Percentiles rank a stretch among this genome's conserved stretches.
phyloP scores from a whole-genome alignment of 192 early-diverging fungal species.

The Coemansia sp. region DNA sequence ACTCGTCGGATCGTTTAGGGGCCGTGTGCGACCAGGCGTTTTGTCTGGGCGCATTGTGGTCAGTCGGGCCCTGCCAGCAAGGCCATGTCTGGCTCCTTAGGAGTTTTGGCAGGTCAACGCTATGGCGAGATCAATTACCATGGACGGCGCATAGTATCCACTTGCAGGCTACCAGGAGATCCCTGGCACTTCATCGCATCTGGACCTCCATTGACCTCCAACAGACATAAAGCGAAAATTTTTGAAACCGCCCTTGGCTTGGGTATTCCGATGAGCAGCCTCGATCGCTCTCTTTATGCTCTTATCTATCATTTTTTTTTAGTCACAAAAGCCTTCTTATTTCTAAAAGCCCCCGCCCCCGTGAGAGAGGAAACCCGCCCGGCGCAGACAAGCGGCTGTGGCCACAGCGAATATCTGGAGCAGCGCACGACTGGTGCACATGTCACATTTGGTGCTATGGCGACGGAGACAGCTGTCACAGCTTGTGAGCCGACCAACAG shows the following conservation, averaged over 20 bases:
- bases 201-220: conserved; percentile 52
- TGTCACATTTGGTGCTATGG: conserved; percentile 28
- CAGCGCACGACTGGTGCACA: conserved; percentile 7
- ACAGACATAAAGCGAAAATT: conserved; percentile 9
- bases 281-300: not conserved
- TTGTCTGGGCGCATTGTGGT: conserved; percentile 11
- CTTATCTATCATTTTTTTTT: not conserved
- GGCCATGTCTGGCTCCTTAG: too few species aligned
- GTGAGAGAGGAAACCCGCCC: not conserved
- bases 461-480: conserved; percentile 15
- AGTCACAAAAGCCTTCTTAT: too few species aligned
- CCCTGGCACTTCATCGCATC: conserved; percentile 14
- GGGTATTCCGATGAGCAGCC: not conserved
- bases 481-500: not conserved
- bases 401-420: not conserved
- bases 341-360: too few species aligned
- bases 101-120: not conserved
- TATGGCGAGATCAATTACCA: conserved; percentile 1
- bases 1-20: conserved; percentile 10
- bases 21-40: conserved; percentile 13
- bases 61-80: conserved; percentile 3
- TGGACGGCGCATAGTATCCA: conserved; percentile 51
- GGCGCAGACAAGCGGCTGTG: not conserved
- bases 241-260: not conserved
- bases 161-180: conserved; percentile 10